Evolutionary conservation across 495 filamentous ascomycete species (phyloP), one percentile per base, ranked within the genome.

Genomic region (Annulohypoxylon stygium): DNA sequence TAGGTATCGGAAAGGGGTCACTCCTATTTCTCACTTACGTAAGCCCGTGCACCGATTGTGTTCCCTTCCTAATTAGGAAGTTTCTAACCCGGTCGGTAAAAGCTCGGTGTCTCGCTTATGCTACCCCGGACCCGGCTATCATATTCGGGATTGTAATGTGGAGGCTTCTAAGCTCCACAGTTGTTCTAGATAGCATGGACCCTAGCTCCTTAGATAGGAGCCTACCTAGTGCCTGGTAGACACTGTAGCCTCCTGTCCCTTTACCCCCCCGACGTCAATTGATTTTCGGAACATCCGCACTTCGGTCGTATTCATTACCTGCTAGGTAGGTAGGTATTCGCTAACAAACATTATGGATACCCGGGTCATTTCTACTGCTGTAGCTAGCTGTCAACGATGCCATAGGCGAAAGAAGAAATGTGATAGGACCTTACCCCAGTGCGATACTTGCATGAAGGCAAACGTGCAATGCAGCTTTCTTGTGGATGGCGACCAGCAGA

Each of bases 351-450:
- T 45, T 51, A 65, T 65, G 50, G 62, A 65, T 65, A 54, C 16
- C n/a, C 8, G 12, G 39, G 6, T 25, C 4, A 53, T 69, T 23
- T 23, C 20, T 39, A 64, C 60, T 34, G 77, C 77, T 34, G 48
- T 73, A 60, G 76, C 76, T 18, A 71, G 70, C 26, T 83, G 81
- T 65, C 77, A 78, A 23, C 71, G 81, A 12, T 83, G 81, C 43
- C 78, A 83, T 66, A 76, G 76, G 36, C 51, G 81, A 8, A 83
- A 83, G 67, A 83, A 83, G 69, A 78, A 79, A 23, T 83, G 81
- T 55, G 79, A 83, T 64, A 80, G 76, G 36, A 62, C 64, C 2
- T 61, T 83, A 2, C 81, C 81, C 0, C 73, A 80, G 55, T 83
- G 81, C 41, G 71, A 77, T 12, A 78, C 77, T 10, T 83, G 81